A percentile compares a stretch with the other conserved stretches of the same genome.
Evolutionary conservation across 129 eudicot species (phyloP).

Genomic region (sunflower (Helianthus annuus)): HanXRQr2.0-SUNRISE NC_035439.2:126261865-126262364

Average conservation of each 20-base stretch:
- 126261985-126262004: slow-evolving; percentile 29
- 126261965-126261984: slow-evolving; percentile 48
- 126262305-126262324: slow-evolving; percentile 67
- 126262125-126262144: slow-evolving; percentile 58
- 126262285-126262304: slow-evolving; percentile 36
- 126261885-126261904: slow-evolving; percentile 54
- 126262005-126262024: slow-evolving; percentile 31
- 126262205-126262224: slow-evolving; percentile 42
- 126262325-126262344: slow-evolving; percentile 25
- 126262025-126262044: slow-evolving; percentile 53
- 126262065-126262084: slow-evolving; percentile 54
- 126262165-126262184: slow-evolving; percentile 40
- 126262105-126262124: slow-evolving; percentile 42
- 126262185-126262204: slow-evolving; percentile 33
- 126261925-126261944: slow-evolving; percentile 55
- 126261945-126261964: slow-evolving; percentile 41
- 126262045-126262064: slow-evolving; percentile 56
- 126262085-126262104: slow-evolving; percentile 62
- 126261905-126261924: slow-evolving; percentile 59
- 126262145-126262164: slow-evolving; percentile 53
- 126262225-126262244: slow-evolving; percentile 46
- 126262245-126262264: slow-evolving; percentile 39
- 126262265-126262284: slow-evolving; percentile 15
- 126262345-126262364: slow-evolving; percentile 23
- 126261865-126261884: slow-evolving; percentile 44